A percentile compares a stretch with the other conserved stretches of the same genome.
phyloP scores from a whole-genome alignment of 305 asterid genomes.

The Solanum hybrid region DNA sequence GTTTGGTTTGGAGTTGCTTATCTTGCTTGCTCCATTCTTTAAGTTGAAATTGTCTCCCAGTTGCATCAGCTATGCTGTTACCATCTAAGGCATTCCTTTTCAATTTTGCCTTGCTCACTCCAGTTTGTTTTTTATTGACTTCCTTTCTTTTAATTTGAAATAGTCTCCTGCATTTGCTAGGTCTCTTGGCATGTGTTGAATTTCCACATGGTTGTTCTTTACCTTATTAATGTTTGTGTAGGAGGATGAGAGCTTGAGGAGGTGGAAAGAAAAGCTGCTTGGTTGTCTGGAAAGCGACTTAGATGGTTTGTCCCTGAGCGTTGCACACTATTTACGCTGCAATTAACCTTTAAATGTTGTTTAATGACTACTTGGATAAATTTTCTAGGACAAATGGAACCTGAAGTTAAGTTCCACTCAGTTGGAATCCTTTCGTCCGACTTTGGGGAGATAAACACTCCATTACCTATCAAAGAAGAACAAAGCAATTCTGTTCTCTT shows the following conservation, averaged over 20 bases:
- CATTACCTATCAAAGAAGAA: constrained; percentile 42
- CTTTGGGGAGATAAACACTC: constrained; percentile 53
- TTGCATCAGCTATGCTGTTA: neutral
- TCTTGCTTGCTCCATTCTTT: neutral
- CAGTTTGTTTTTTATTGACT: neutral
- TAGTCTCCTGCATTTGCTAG: neutral
- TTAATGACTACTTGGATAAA: neutral
- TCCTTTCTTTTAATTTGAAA: neutral
- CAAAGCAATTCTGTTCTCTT: constrained; percentile 38
- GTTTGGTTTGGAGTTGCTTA: neutral
- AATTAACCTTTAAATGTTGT: neutral
- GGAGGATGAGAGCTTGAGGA: constrained; percentile 80
- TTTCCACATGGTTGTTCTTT: neutral
- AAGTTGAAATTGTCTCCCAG: neutral
- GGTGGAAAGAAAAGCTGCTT: constrained; percentile 80
- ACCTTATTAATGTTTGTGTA: constrained; percentile 11
- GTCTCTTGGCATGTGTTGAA: neutral
- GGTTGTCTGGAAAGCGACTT: constrained; percentile 68
- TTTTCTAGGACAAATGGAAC: constrained; percentile 54
- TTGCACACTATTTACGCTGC: neutral
- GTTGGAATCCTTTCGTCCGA: constrained; percentile 54
- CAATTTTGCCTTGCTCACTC: neutral
- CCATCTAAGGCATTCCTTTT: neutral
- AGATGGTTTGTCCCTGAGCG: constrained; percentile 35
- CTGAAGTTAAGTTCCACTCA: constrained; percentile 60